Percentiles rank a stretch among this genome's conserved stretches.
Conservation (phyloP, 768 basidiomycete species). For the Neoboletus brunneissimus region DNA sequence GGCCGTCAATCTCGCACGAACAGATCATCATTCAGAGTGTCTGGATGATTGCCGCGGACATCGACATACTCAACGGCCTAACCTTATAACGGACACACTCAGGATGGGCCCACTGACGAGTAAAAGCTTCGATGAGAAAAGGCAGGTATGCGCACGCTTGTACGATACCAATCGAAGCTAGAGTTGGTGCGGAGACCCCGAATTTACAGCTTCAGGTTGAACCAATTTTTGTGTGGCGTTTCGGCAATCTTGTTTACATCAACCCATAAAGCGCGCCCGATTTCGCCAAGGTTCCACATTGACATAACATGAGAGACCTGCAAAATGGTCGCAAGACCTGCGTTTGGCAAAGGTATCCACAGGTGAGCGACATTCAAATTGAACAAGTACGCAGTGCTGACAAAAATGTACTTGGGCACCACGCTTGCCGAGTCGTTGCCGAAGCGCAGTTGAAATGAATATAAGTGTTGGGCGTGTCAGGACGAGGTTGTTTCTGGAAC, state of each 20-base stretch:
- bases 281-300: background rate
- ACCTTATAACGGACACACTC: background rate
- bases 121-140: background rate
- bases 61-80: background rate
- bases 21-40: background rate
- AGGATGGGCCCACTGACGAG: background rate
- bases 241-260: background rate
- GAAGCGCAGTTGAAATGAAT: background rate
- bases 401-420: background rate
- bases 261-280: background rate
- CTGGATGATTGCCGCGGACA: background rate
- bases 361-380: background rate
- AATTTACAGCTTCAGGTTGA: background rate
- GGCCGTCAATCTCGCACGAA: background rate
- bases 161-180: background rate
- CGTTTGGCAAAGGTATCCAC: background rate
- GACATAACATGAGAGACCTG: background rate
- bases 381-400: background rate
- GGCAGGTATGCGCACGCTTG: background rate
- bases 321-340: background rate
- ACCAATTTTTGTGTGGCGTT: background rate
- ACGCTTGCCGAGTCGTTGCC: background rate
- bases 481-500: too few relatives aligned
- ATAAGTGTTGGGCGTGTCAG: background rate
- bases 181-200: background rate